Base-by-base conservation (phyloP, 75 land plant species). In the Selaginella tamariscina region DNA sequence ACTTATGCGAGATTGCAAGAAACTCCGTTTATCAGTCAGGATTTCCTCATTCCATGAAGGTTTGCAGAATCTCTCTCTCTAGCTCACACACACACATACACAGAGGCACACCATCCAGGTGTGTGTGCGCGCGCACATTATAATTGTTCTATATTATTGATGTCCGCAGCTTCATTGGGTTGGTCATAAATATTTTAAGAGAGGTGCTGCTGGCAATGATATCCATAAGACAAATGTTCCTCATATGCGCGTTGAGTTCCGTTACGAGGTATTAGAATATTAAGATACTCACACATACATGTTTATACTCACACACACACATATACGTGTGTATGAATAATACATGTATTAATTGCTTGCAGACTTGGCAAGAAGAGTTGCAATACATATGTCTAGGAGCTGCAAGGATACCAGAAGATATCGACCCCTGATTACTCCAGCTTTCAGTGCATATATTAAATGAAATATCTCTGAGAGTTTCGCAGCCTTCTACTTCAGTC, bases 301-400 rank as follows among this genome's bases (percentile, higher is more conserved):
- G 1, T 69, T 27, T 24, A 26, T 30, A 18, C 23, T 0, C 30
- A 74, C 29, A 63, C 24, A 26, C 0, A 32, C 66, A 2, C 31
- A 29, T 65, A 32, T 27, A 18, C 0, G 2, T 55, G 32, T 32
- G 31, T 18, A 29, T 68, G 54, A 27, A n/a, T 20, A 31, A 56
- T 2, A 20, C 21, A 39, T 68, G 1, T 18, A 1, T 2, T 64
- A 56, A 0, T 21, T 31, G 0, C 56, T 57, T 70, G 55, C 74
- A 91, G 97, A 87, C 88, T 1, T 91, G 97, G 97, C 76, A 80
- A 67, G 97, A 89, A 49, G 97, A 91, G 71, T 78, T 88, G 89
- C 79, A 74, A 24, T 91, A 78, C 71, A 83, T 91, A 49, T 86
- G 83, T 68, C 70, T 86, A 65, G 62, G 62, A 59, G 69, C 77